Conservation (phyloP, 2,329 filamentous ascomycete species). For the Lasiodiplodia gonubiensis region DNA sequence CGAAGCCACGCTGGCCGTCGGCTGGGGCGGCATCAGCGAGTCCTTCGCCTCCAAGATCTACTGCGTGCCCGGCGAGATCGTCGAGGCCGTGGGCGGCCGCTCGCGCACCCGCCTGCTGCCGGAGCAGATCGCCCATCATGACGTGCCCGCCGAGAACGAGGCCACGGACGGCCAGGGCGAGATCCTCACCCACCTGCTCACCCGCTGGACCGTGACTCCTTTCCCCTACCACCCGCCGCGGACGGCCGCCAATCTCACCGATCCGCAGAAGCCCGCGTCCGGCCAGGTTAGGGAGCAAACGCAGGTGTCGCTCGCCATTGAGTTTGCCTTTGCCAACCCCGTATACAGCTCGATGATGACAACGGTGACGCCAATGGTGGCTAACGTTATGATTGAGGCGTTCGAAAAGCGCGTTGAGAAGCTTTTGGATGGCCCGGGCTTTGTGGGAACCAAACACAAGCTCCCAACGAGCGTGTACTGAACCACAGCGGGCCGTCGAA, state of each 20-base stretch:
- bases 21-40: slow-evolving; percentile 84
- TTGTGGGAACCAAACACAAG: slow-evolving; percentile 5
- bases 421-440: slow-evolving; percentile 46
- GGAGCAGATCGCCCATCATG: slow-evolving; percentile 22
- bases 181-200: slow-evolving; percentile 72
- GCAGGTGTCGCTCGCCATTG: slow-evolving; percentile 75
- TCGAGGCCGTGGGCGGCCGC: slow-evolving; percentile 30
- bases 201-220: slow-evolving; percentile 69
- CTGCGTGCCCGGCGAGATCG: slow-evolving; percentile 68
- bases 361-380: slow-evolving; percentile 82
- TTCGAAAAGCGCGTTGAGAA: slow-evolving; percentile 81
- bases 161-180: slow-evolving; percentile 24
- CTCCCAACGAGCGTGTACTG: slow-evolving; percentile 6
- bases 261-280: slow-evolving; percentile 33
- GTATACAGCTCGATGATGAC: slow-evolving; percentile 82
- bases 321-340: slow-evolving; percentile 88
- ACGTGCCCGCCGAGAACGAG: slow-evolving; percentile 5
- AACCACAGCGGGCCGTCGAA: slow-evolving; percentile 15
- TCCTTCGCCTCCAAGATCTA: slow-evolving; percentile 79
- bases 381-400: slow-evolving; percentile 86
- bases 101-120: slow-evolving; percentile 32
- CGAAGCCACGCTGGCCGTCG: slow-evolving; percentile 79
- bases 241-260: slow-evolving; percentile 30
- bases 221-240: slow-evolving; percentile 53
- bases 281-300: slow-evolving; percentile 58